Evolutionary conservation across 2,329 filamentous ascomycete species (phyloP), one percentile per base, ranked within the genome.

Genomic region (Penicillium sp.): DNA sequence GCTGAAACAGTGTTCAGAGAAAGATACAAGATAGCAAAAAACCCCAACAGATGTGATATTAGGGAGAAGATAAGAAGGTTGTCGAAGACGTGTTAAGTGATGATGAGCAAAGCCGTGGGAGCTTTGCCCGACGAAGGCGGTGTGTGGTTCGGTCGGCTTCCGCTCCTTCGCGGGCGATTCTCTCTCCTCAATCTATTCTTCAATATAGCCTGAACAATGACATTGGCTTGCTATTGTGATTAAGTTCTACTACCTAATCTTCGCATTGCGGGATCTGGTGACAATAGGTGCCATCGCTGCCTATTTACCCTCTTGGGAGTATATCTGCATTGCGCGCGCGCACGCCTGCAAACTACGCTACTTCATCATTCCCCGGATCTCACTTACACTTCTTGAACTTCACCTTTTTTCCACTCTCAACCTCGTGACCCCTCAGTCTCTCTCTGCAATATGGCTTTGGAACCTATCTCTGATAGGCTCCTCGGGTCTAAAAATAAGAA

Each of bases 401-500:
- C 43, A 29, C 33, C 13, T 33, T 46, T 57, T 53, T 57, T 40
- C 23, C 47, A 21, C 53, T 41, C 45, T 25, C 38, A 39, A 10
- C 43, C 39, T 27, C 11, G 44, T 44, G 10, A 36, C 27, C 10
- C 4, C 5, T 43, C 39, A 1, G 34, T 27, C 15, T 49, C 40
- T 41, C 34, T 27, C 21, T 46, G 38, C 53, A 55, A 53, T 40
- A 85, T 85, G 82, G 75, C 81, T 61, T 75, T 78, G 46, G 79
- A 77, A 70, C 81, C 76, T 65, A 84, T 76, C 57, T 65, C 75
- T 27, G 82, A 83, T 73, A 79, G 79, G 52, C 70, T 57, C 19
- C 54, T 78, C 45, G 78, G 77, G 27, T 78, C 76, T 62, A 72
- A 80, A 65, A 83, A 84, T 72, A 96, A 94, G 78, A 91, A 93